Base-by-base conservation (phyloP, 1,284 basidiomycete species). In the Uromyces viciae-fabae region DNA sequence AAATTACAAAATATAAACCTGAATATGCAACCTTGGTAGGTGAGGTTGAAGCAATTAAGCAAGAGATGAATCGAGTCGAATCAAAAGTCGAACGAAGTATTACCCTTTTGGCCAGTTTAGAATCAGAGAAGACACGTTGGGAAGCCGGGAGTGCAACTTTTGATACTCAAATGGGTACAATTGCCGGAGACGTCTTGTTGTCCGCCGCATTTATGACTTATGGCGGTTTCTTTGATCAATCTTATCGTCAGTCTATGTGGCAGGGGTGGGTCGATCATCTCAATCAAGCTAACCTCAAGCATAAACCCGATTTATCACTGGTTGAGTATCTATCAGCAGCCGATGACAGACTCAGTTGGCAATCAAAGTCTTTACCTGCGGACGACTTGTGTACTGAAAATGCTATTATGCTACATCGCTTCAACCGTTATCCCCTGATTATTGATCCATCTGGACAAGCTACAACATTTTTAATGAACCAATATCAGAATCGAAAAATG, bases 391-490 rank as follows among this genome's bases (percentile, higher is more conserved):
- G 95, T 84, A 94, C 93, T 0, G 97, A 99, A 87, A 99, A 99
- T 85, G 97, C 97, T 14, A 96, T 99, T 87, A 99, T 86, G 83
- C 91, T 99, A 85, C 95, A 97, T 86, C 92, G 94, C 66, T 98
- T 96, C 90, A 95, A 95, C 85, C 93, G 97, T 22, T 99, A 98
- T 86, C 98, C 97, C 2, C 90, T 99, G 76, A 94, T 99, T 83
- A 95, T 99, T 84, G 97, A 99, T 86, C 97, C 97, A 0, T 98
- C 96, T 0, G 97, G 97, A n/a, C 97, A 99, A 86, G 96, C 97
- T 0, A 95, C 94, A 0, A 90, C 91, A 1, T 99, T 96, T 90
- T 87, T 99, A 79, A 89, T 95, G 83, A 96, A 97, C 84, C 93
- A 98, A 86, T 97, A 96, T 89, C 93, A 92, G 86, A 93, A 95